These are phyloP conservation scores for Cryphonectria parasitica DNA, from an alignment of 2,329 filamentous ascomycete genomes.

Conservation along the genomic window DNA sequence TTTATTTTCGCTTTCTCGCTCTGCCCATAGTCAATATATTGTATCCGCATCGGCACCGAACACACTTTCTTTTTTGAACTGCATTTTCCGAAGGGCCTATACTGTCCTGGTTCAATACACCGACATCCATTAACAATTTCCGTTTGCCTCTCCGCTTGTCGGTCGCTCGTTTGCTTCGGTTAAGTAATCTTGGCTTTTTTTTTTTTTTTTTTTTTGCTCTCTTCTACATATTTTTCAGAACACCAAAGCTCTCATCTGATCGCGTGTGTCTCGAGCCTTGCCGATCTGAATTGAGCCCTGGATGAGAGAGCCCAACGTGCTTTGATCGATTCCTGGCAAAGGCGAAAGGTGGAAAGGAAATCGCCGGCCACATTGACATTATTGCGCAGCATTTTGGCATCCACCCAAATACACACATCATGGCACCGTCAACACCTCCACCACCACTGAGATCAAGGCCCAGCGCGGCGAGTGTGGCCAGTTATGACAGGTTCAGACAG, in stretches of 20 bases:
- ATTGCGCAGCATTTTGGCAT: too few relatives aligned
- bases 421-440: constrained; percentile 15
- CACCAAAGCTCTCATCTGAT: background rate
- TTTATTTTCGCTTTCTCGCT: background rate
- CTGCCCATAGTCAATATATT: background rate
- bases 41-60: background rate
- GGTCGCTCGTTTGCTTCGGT: background rate
- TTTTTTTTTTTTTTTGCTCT: background rate
- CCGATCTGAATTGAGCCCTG: background rate
- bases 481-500: constrained; percentile 30
- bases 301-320: background rate
- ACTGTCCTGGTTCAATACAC: background rate
- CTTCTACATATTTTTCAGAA: background rate
- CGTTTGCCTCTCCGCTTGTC: constrained; percentile 1
- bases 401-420: background rate
- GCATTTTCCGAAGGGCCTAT: background rate
- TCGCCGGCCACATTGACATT: background rate
- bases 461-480: constrained; percentile 26
- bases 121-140: constrained; percentile 3
- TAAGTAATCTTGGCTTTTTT: background rate
- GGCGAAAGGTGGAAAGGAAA: background rate
- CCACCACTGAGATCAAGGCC: constrained; percentile 16
- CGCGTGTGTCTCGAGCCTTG: background rate
- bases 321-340: background rate
- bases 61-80: background rate